Conservation (phyloP, 257 asterid genomes). For the Jaltomata sinuosa region DNA sequence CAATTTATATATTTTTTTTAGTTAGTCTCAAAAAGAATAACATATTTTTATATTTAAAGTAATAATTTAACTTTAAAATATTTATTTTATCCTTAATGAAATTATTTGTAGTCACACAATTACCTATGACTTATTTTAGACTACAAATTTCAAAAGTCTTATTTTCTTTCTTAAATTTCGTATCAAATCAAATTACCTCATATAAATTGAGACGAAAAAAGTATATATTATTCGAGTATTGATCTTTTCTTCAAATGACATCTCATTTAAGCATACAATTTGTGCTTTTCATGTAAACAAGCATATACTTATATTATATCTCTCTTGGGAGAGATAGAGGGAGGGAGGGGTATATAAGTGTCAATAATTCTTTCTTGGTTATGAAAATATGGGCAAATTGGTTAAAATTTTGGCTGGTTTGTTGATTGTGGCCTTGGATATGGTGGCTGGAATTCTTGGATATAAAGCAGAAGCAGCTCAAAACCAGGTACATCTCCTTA, state of each 20-base stretch:
- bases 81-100: too few species aligned
- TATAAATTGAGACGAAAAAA: background rate
- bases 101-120: too few species aligned
- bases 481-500: slow-evolving; percentile 35
- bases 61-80: too few species aligned
- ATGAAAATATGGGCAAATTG: slow-evolving; percentile 36
- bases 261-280: background rate
- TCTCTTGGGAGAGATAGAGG: background rate
- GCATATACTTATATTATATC: background rate
- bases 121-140: too few species aligned
- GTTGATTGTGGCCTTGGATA: slow-evolving; percentile 60
- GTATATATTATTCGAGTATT: background rate
- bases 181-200: background rate
- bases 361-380: background rate
- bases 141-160: background rate
- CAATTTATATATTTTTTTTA: background rate
- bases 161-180: background rate
- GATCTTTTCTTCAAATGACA: background rate
- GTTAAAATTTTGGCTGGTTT: slow-evolving; percentile 53
- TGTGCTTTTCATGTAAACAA: background rate
- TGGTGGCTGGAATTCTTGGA: slow-evolving; percentile 62
- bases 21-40: background rate
- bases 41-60: too few species aligned
- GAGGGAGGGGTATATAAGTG: background rate
- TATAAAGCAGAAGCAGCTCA: slow-evolving; percentile 77